Conservation (phyloP, 1,284 basidiomycete genomes). For the Cystobasidiaceae sp. region DNA sequence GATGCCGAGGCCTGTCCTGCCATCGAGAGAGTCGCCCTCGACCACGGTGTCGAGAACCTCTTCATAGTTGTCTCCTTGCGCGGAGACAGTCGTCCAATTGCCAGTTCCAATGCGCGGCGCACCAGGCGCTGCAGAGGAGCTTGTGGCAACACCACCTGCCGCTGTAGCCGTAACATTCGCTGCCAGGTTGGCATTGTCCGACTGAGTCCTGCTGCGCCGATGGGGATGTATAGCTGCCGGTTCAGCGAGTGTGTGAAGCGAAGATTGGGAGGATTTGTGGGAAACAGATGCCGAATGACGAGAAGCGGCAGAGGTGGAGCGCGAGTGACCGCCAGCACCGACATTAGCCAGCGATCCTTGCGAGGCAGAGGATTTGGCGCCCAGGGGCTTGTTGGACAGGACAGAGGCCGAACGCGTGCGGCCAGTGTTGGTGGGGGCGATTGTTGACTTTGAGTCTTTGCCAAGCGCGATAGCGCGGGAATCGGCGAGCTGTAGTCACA, state of each 20-base stretch:
- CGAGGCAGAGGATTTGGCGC: slow-evolving; percentile 7
- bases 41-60: slow-evolving; percentile 27
- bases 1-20: slow-evolving; percentile 21
- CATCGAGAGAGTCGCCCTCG: slow-evolving; percentile 23
- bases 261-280: slow-evolving; percentile 27
- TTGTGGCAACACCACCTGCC: background rate
- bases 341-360: background rate
- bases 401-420: slow-evolving; percentile 27
- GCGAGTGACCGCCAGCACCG: slow-evolving; percentile 26
- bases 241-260: slow-evolving; percentile 9
- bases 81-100: background rate
- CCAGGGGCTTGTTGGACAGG: slow-evolving; percentile 28
- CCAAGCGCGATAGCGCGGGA: no score
- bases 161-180: slow-evolving; percentile 4
- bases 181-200: slow-evolving; percentile 13
- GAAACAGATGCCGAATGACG: slow-evolving; percentile 27
- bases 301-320: slow-evolving; percentile 22
- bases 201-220: slow-evolving; percentile 10
- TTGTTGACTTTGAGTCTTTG: background rate
- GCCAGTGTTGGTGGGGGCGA: background rate
- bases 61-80: slow-evolving; percentile 3
- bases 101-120: slow-evolving; percentile 16
- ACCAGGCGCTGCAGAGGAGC: background rate
- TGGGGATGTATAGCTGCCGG: slow-evolving; percentile 16
- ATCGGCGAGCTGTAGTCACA: no score